Percentiles rank a stretch among this genome's conserved stretches.
Conservation (phyloP, 2,329 filamentous ascomycete genomes). For the Pseudonectria foliicola region DNA sequence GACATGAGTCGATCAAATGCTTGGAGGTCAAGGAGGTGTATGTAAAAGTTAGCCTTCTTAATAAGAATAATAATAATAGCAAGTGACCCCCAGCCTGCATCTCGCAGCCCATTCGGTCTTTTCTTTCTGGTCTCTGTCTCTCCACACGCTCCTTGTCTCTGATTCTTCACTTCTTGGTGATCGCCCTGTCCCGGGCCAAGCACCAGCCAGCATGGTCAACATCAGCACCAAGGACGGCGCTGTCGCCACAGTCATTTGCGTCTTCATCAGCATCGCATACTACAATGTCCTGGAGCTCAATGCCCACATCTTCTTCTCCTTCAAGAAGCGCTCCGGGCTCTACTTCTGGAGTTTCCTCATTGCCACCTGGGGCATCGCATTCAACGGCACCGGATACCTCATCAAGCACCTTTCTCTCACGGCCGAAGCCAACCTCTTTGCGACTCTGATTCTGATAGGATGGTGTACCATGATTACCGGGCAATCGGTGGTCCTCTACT, state of each 20-base stretch:
- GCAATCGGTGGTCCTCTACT: conserved; percentile 55
- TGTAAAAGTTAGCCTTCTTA: too few relatives aligned
- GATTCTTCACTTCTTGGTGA: neutral
- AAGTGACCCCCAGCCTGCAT: conserved; percentile 1
- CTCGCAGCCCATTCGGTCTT: neutral
- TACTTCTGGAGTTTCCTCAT: conserved; percentile 32
- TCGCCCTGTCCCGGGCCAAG: neutral
- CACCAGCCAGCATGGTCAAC: conserved; percentile 2
- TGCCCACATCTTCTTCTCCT: conserved; percentile 24
- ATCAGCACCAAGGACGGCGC: conserved; percentile 9
- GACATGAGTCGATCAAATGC: too few relatives aligned
- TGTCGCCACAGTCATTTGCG: conserved; percentile 12
- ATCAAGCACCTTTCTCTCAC: conserved; percentile 28
- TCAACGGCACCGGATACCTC: conserved; percentile 37
- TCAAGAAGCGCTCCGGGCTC: conserved; percentile 24
- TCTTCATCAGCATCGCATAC: conserved; percentile 20
- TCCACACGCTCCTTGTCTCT: neutral
- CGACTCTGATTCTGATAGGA: conserved; percentile 23
- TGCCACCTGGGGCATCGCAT: conserved; percentile 25
- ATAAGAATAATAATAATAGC: neutral
- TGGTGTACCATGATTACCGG: conserved; percentile 50
- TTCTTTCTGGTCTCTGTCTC: neutral
- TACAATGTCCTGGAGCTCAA: conserved; percentile 30
- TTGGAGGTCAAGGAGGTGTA: too few relatives aligned
- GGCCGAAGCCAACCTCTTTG: conserved; percentile 9